These are phyloP conservation scores for Citropsis articulata DNA, from an alignment of 345 rosid genomes.

Conservation along the genomic window DNA sequence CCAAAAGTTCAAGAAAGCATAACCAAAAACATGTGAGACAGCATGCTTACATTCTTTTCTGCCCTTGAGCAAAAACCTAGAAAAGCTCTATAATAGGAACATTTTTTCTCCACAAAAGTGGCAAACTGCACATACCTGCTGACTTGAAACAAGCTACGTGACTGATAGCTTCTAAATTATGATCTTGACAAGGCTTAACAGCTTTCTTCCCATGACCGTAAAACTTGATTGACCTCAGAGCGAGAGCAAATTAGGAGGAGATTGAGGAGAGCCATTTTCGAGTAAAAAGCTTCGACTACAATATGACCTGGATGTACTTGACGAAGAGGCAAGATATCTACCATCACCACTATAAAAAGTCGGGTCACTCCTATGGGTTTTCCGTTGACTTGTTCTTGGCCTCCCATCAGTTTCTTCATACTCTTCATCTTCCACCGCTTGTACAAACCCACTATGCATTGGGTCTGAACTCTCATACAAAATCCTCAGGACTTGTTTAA, in stretches of 20 bases:
- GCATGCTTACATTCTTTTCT: neutral
- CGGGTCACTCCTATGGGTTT: constrained; percentile 46
- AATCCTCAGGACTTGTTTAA: constrained; percentile 81
- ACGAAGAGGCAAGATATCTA: constrained; percentile 75
- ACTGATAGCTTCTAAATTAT: neutral
- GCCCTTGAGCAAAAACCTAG: neutral
- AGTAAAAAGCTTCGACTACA: constrained; percentile 86
- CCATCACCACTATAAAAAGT: constrained; percentile 60
- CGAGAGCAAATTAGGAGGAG: constrained; percentile 55
- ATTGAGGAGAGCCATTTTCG: constrained; percentile 78
- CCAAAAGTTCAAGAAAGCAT: neutral
- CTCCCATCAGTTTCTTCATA: constrained; percentile 56
- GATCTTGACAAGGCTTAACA: neutral
- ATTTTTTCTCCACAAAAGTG: neutral
- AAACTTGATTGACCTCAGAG: constrained; percentile 25
- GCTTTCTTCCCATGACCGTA: neutral
- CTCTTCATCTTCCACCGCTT: constrained; percentile 63
- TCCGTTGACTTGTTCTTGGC: constrained; percentile 57
- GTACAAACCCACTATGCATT: constrained; percentile 60
- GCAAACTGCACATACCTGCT: neutral
- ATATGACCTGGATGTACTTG: constrained; percentile 88
- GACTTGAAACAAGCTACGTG: neutral
- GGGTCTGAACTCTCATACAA: constrained; percentile 85
- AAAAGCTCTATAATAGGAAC: neutral
- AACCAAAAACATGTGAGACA: neutral